Evolutionary conservation across 2,329 filamentous ascomycete genomes (phyloP).

Genomic region (Sporothrix sp.): DNA sequence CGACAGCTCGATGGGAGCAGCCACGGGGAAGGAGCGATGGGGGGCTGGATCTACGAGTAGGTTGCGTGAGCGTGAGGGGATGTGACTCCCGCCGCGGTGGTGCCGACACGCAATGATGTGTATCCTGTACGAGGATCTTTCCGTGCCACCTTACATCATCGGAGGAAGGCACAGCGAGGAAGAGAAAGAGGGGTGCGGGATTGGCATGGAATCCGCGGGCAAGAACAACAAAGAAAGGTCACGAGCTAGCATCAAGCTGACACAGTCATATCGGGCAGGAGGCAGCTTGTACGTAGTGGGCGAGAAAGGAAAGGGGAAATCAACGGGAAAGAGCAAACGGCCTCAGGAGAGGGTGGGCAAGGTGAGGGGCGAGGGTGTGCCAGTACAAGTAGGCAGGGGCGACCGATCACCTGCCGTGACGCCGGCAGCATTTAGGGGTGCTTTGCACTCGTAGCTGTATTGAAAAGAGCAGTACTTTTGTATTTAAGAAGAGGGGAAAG

Average conservation of each 20-base stretch:
- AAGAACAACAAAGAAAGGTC: background rate
- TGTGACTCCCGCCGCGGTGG: background rate
- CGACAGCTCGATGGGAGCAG: background rate
- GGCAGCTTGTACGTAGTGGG: background rate
- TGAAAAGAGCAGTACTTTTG: background rate
- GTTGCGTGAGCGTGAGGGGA: constrained; percentile 1
- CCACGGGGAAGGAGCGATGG: constrained; percentile 1
- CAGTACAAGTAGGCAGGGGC: constrained; percentile 1
- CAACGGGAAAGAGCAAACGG: background rate
- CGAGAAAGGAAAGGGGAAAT: background rate
- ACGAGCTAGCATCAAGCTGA: constrained; percentile 5
- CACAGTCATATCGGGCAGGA: background rate
- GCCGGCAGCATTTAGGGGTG: constrained; percentile 3
- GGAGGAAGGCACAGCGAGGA: too few relatives aligned
- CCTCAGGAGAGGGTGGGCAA: background rate
- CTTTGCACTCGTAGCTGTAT: background rate
- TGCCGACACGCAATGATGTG: background rate
- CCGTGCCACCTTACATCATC: background rate
- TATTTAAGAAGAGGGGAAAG: constrained; percentile 4
- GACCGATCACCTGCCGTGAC: constrained; percentile 7
- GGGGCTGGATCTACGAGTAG: background rate
- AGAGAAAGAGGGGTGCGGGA: background rate
- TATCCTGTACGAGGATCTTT: constrained; percentile 1
- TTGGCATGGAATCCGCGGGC: background rate
- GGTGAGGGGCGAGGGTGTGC: background rate